Conservation (phyloP, 257 asterid genomes). For the Solanum habrochaites region DNA sequence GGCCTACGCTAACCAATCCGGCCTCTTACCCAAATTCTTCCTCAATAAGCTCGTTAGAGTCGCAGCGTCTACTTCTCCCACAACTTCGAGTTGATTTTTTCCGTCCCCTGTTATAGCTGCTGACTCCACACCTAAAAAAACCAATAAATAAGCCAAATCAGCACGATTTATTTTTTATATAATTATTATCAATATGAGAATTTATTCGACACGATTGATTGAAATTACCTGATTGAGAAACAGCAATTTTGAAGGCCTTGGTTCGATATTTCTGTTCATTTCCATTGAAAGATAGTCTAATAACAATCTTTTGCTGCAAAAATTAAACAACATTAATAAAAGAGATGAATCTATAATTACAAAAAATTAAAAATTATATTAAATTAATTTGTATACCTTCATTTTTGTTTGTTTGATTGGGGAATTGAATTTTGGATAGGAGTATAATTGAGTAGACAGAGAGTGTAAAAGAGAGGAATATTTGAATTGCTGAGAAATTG, state of each 20-base stretch:
- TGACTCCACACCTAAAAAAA: not conserved
- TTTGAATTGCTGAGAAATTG: not conserved
- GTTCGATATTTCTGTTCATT: not conserved
- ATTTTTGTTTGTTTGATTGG: not conserved
- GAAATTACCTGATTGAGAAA: not conserved
- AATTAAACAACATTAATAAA: not conserved
- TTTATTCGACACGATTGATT: not conserved
- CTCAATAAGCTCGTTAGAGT: not conserved
- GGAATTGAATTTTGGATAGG: not conserved
- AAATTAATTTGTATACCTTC: not conserved
- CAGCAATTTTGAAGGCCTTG: not conserved
- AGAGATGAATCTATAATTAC: not conserved
- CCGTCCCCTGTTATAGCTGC: not conserved
- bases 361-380: too few species aligned
- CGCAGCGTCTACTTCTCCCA: not conserved
- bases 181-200: too few species aligned
- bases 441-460: not conserved
- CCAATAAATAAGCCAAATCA: not conserved
- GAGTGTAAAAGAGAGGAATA: not conserved
- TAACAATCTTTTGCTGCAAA: constrained; percentile 3
- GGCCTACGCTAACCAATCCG: not conserved
- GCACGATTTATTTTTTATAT: not conserved
- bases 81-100: not conserved
- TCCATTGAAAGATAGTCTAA: not conserved
- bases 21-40: not conserved